A percentile compares a stretch with the other conserved stretches of the same genome.
Evolutionary conservation across 371 early-diverging fungal genomes (phyloP).

Genomic region (Rhizopus delemar): DNA sequence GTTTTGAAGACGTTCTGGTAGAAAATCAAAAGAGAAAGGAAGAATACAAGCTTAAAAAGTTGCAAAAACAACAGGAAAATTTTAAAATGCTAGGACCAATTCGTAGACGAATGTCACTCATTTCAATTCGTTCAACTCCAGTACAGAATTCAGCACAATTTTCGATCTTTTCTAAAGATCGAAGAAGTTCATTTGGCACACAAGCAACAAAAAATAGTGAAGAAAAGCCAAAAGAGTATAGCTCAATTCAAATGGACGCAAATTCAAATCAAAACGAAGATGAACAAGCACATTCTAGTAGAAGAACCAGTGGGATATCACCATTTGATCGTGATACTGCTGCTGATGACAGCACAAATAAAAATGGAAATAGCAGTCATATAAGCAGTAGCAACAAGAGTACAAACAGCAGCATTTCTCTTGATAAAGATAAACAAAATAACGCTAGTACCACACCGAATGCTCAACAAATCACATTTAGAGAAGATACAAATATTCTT

Average conservation of each 20-base stretch:
- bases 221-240: constrained; percentile 4
- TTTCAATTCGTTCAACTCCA: constrained; percentile 30
- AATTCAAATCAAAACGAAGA: neutral
- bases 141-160: constrained; percentile 5
- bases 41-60: constrained; percentile 20
- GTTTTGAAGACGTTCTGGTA: constrained; percentile 37
- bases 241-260: constrained; percentile 9
- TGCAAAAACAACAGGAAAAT: constrained; percentile 8
- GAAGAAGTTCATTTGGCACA: no score
- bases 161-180: neutral
- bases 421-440: neutral
- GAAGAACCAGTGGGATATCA: neutral
- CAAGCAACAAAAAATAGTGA: neutral
- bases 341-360: no score
- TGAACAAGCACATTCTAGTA: neutral
- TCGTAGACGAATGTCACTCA: constrained; percentile 29
- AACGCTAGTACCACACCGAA: neutral
- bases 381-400: neutral
- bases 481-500: constrained; percentile 28
- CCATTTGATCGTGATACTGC: neutral
- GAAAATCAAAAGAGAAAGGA: constrained; percentile 33
- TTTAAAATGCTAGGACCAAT: constrained; percentile 17
- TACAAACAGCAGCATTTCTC: neutral
- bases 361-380: neutral
- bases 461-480: constrained; percentile 30